Base-by-base conservation (phyloP, 306 rosid genomes). In the Abrus pulchellus region DNA sequence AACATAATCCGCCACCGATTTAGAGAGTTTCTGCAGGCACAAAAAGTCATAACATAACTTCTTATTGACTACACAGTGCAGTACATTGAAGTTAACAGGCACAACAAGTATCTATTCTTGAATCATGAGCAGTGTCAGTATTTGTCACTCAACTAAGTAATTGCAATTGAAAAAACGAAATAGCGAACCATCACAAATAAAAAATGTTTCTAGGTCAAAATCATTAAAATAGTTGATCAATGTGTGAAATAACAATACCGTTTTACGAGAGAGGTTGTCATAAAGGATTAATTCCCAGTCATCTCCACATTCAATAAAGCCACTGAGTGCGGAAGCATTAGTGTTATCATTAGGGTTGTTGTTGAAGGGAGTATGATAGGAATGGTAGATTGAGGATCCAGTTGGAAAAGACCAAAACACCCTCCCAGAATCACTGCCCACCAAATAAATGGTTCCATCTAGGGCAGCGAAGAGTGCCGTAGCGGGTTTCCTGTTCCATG, bases 331-430 rank as follows among this genome's bases (percentile, higher is more conserved):
- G 14, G 84, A 82, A 1, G 61, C 55, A 36, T 80, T 79, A 29
- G 12, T 2, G 59, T 48, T 69, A 3, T 81, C 81, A 49, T 72
- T 65, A 62, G 57, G 81, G 40, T 44, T 55, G 9, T 60, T 48
- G 45, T 60, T 48, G 45, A 4, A 10, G 50, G 87, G 43, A 73
- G 88, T 84, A 43, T 87, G 91, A 66, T 88, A 85, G 1, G 97
- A 89, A 44, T 85, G 75, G 62, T 91, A 87, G 56, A 93, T 81
- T 2, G 92, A 87, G 7, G 86, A 77, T 47, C 94, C 97, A 2
- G 95, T 88, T 45, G 80, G 44, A 65, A 93, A 84, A 2, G 92
- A 84, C 95, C 95, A 93, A 62, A 89, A 67, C 5, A 85, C 79
- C 49, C 88, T 82, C 64, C 68, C 82, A 2, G 91, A 86, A 33